These are phyloP conservation scores for Diddensiella santjacobensis DNA, from an alignment of 805 yeast species.

Conservation along the genomic window DNA sequence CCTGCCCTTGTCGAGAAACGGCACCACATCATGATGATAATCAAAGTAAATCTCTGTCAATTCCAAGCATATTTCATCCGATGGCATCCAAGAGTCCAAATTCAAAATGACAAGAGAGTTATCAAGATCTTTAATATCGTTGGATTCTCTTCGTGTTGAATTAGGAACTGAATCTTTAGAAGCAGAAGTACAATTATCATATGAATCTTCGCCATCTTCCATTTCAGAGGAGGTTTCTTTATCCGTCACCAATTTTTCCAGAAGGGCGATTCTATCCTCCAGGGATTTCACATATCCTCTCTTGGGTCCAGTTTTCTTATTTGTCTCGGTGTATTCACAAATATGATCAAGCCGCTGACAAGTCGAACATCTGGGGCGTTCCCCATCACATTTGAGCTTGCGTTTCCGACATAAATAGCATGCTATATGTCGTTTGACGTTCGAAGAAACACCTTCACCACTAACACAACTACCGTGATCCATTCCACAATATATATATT, in stretches of 20 bases:
- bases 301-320: slow-evolving; percentile 32
- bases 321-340: slow-evolving; percentile 31
- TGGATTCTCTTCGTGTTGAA: neutral
- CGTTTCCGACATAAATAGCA: slow-evolving; percentile 33
- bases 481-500: too few species aligned
- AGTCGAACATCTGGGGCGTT: slow-evolving; percentile 32
- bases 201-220: neutral
- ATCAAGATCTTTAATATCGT: neutral
- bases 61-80: neutral
- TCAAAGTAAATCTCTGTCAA: neutral
- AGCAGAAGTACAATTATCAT: neutral
- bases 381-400: slow-evolving; percentile 35
- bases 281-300: slow-evolving; percentile 33
- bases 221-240: neutral
- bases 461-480: too few species aligned
- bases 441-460: neutral
- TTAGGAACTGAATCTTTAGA: neutral
- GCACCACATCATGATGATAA: neutral
- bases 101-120: neutral
- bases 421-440: slow-evolving; percentile 24
- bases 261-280: slow-evolving; percentile 29
- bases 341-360: slow-evolving; percentile 28
- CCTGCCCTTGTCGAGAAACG: slow-evolving; percentile 37
- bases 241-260: slow-evolving; percentile 22
- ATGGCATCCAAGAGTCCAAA: neutral